phyloP scores from a whole-genome alignment of 2,329 filamentous ascomycete species.

The Fusarium torreyae region DNA sequence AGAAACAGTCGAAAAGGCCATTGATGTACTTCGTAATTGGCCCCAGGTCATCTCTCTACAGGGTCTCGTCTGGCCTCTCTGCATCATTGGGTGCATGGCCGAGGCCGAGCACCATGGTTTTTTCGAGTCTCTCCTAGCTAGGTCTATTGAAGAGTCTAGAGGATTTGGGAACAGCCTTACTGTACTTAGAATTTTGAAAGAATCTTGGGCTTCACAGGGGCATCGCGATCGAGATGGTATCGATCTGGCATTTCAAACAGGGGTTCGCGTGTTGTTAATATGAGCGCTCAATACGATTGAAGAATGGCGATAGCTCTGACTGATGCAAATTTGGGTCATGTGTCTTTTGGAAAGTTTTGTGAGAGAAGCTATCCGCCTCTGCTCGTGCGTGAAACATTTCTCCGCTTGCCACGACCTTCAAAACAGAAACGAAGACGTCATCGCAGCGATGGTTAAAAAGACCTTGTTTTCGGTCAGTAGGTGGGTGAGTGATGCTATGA shows the following conservation, averaged over 20 bases:
- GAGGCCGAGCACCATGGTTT: rapidly evolving
- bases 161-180: not conserved
- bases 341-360: too few relatives aligned
- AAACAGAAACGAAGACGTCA: too few relatives aligned
- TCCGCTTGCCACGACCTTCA: too few relatives aligned
- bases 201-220: not conserved
- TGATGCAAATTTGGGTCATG: too few relatives aligned
- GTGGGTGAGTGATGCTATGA: too few relatives aligned
- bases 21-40: not conserved
- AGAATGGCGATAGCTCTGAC: too few relatives aligned
- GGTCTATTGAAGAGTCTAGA: not conserved
- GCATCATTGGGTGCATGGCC: not conserved
- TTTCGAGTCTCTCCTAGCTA: not conserved
- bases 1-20: not conserved
- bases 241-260: not conserved
- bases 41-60: not conserved
- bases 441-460: too few relatives aligned
- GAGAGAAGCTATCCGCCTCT: too few relatives aligned
- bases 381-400: too few relatives aligned
- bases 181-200: not conserved
- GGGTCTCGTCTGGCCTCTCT: conserved; percentile 7
- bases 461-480: too few relatives aligned
- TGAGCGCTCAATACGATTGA: too few relatives aligned
- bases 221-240: not conserved
- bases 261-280: not conserved